phyloP scores from a whole-genome alignment of 768 basidiomycete species.

The Collybiopsis luxurians region DNA sequence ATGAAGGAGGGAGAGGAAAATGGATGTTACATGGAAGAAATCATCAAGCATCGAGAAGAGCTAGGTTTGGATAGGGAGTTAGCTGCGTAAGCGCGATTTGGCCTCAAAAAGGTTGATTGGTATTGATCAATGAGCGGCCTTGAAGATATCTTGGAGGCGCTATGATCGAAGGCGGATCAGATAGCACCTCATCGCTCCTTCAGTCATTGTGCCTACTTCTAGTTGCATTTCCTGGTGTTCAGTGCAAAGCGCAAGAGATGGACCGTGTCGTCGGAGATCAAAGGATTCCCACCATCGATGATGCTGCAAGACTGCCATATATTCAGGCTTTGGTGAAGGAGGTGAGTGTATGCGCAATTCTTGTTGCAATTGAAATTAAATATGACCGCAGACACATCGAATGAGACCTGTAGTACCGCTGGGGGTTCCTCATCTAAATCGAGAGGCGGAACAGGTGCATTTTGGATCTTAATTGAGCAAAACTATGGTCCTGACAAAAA shows the following conservation, averaged over 20 bases:
- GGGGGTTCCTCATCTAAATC: background rate
- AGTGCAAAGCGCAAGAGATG: slow-evolving; percentile 26
- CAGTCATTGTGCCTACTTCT: slow-evolving; percentile 19
- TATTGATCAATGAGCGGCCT: background rate
- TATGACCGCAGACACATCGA: background rate
- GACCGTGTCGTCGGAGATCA: slow-evolving; percentile 24
- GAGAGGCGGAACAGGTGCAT: background rate
- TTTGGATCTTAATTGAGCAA: no score
- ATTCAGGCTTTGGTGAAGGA: slow-evolving; percentile 21
- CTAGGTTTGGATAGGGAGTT: slow-evolving; percentile 22
- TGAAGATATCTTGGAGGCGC: slow-evolving; percentile 28
- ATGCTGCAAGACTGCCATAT: slow-evolving; percentile 19
- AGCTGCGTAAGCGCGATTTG: slow-evolving; percentile 20
- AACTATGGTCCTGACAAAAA: no score
- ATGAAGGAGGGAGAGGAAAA: slow-evolving; percentile 20
- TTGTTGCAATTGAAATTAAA: background rate
- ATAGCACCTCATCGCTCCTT: slow-evolving; percentile 25
- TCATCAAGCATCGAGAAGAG: slow-evolving; percentile 21
- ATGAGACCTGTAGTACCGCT: slow-evolving; percentile 8
- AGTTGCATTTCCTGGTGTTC: slow-evolving; percentile 20
- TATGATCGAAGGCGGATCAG: slow-evolving; percentile 28
- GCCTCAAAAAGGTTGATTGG: background rate
- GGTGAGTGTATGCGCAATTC: background rate
- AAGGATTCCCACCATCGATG: slow-evolving; percentile 17
- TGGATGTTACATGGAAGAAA: slow-evolving; percentile 30